These are phyloP conservation scores for Lepidopterella palustris DNA, from an alignment of 495 filamentous ascomycete genomes.

Conservation along the genomic window DNA sequence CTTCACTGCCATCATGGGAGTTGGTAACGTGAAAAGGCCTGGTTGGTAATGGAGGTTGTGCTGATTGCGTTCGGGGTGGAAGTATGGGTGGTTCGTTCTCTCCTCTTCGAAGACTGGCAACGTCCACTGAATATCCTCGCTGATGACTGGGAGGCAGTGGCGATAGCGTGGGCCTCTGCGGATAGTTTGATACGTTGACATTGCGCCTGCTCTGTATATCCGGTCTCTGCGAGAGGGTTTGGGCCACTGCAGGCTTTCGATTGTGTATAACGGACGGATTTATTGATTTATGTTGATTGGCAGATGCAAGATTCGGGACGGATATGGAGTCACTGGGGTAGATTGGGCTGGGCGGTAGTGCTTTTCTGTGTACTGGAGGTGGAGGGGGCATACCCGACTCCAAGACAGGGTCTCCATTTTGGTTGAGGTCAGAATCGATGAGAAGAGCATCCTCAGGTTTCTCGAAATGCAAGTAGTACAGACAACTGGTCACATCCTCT, in stretches of 20 bases:
- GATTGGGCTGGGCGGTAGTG: neutral
- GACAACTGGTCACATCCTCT: slow-evolving; percentile 75
- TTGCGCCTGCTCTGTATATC: slow-evolving; percentile 13
- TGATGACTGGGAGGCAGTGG: neutral
- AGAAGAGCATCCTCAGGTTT: slow-evolving; percentile 49
- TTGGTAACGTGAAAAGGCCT: neutral
- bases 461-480: slow-evolving; percentile 87
- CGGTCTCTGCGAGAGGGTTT: neutral
- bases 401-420: too few relatives aligned
- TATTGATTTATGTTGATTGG: neutral
- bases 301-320: neutral
- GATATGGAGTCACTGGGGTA: neutral
- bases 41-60: neutral
- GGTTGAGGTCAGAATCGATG: neutral
- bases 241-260: slow-evolving; percentile 10
- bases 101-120: neutral
- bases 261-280: neutral
- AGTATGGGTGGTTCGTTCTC: slow-evolving; percentile 5
- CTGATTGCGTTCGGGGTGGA: slow-evolving; percentile 15
- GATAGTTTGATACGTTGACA: slow-evolving; percentile 7
- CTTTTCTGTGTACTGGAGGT: slow-evolving; percentile 7
- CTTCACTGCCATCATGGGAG: too few relatives aligned
- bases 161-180: neutral
- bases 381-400: neutral
- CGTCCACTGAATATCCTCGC: neutral